Evolutionary conservation across 106 monocot species (phyloP).

Genomic region (Dendrobium chrysotoxum): DNA sequence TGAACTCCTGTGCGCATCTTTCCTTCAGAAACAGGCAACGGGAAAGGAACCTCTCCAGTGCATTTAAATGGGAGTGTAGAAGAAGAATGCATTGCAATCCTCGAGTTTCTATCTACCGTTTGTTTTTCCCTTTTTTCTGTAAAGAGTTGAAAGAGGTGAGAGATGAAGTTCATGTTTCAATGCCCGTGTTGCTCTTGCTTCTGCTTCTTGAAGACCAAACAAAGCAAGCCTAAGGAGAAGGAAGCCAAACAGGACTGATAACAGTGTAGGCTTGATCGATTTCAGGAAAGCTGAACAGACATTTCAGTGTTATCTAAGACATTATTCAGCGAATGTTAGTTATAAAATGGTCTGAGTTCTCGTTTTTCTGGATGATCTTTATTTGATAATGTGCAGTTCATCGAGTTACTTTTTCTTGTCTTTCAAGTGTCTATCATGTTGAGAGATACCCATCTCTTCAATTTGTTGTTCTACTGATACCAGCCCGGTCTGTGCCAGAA

Average conservation of each 20-base stretch:
- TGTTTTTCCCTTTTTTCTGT: background rate
- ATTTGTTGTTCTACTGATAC: conserved; percentile 14
- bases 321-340: background rate
- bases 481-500: conserved; percentile 4
- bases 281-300: background rate
- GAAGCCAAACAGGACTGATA: conserved; percentile 26
- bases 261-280: background rate
- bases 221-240: conserved; percentile 25
- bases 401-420: background rate
- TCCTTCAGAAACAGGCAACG: too few species aligned
- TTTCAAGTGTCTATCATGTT: background rate
- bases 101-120: background rate
- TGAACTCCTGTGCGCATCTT: background rate
- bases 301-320: background rate
- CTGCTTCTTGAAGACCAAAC: conserved; percentile 52
- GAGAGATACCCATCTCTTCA: conserved; percentile 5
- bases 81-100: background rate
- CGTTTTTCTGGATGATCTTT: background rate
- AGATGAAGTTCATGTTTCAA: conserved; percentile 53
- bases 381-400: background rate
- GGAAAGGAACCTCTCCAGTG: background rate
- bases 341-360: background rate
- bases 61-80: background rate
- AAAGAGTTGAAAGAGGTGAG: background rate
- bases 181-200: conserved; percentile 55